A percentile compares a stretch with the other conserved stretches of the same genome.
phyloP scores from a whole-genome alignment of 805 yeast species.

The Deakozyma indianensis region DNA sequence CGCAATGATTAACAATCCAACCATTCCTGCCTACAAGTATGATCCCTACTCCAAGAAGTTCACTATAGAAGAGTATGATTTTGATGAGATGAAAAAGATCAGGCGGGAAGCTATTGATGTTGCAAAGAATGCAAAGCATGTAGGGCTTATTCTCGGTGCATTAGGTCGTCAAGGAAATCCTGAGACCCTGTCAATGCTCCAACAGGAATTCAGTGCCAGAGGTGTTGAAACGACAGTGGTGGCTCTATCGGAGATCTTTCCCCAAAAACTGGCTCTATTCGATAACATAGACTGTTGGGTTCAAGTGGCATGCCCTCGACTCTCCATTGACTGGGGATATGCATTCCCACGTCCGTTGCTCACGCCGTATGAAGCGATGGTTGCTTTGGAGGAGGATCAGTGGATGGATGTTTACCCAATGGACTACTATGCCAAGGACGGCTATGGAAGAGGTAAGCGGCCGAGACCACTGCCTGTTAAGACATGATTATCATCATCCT shows the following conservation, averaged over 20 bases:
- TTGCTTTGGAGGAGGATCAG: conserved; percentile 56
- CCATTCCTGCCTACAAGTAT: conserved; percentile 79
- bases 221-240: conserved; percentile 69
- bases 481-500: too few species aligned
- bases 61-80: conserved; percentile 80
- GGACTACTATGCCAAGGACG: conserved; percentile 86
- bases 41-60: conserved; percentile 91
- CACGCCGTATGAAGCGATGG: conserved; percentile 95
- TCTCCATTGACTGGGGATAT: conserved; percentile 97
- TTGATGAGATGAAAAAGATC: conserved; percentile 60
- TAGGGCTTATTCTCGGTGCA: conserved; percentile 85
- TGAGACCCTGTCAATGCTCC: conserved; percentile 54
- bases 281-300: conserved; percentile 90
- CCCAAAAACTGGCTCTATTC: conserved; percentile 81
- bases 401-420: conserved; percentile 58
- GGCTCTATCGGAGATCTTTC: conserved; percentile 83
- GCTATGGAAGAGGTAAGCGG: conserved; percentile 76
- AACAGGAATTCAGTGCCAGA: conserved; percentile 32
- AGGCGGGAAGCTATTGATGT: conserved; percentile 58
- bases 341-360: conserved; percentile 84
- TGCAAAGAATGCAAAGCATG: conserved; percentile 45
- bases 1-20: conserved; percentile 95
- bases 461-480: conserved; percentile 29
- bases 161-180: conserved; percentile 92
- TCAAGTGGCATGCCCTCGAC: conserved; percentile 93